phyloP scores from a whole-genome alignment of 1,139 yeast species.

The Ogataea hybrid region DNA sequence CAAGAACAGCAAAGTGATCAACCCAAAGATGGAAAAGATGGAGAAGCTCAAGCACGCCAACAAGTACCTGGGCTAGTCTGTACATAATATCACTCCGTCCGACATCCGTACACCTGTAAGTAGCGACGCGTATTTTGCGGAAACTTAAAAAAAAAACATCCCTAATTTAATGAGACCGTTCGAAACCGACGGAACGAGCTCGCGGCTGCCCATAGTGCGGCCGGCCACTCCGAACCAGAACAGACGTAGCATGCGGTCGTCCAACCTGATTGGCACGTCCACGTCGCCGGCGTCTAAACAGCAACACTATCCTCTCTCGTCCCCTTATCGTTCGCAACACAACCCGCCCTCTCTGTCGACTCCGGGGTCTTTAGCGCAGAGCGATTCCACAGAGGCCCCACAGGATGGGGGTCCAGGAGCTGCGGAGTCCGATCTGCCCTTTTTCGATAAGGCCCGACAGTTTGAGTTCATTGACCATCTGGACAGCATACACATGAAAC shows the following conservation, averaged over 20 bases:
- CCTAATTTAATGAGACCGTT: constrained; percentile 1
- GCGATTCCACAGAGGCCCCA: constrained; percentile 5
- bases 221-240: constrained; percentile 26
- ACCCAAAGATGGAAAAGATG: constrained; percentile 42
- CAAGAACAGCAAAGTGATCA: constrained; percentile 44
- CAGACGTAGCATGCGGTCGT: constrained; percentile 39
- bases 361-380: constrained; percentile 13
- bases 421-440: constrained; percentile 34
- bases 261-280: constrained; percentile 30
- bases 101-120: constrained; percentile 5
- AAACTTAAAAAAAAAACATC: not conserved
- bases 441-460: constrained; percentile 18
- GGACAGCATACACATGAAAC: constrained; percentile 47
- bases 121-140: not conserved
- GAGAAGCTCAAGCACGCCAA: constrained; percentile 46
- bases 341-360: constrained; percentile 14
- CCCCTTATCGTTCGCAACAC: constrained; percentile 16
- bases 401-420: constrained; percentile 1
- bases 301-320: constrained; percentile 20
- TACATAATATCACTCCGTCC: not conserved
- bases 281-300: constrained; percentile 28
- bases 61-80: constrained; percentile 24
- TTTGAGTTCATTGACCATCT: constrained; percentile 40
- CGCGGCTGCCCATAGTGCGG: constrained; percentile 18
- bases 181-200: constrained; percentile 3